These are phyloP conservation scores for Mycosphaerella arachidis DNA, from an alignment of 2,329 filamentous ascomycete species.

Conservation along the genomic window DNA sequence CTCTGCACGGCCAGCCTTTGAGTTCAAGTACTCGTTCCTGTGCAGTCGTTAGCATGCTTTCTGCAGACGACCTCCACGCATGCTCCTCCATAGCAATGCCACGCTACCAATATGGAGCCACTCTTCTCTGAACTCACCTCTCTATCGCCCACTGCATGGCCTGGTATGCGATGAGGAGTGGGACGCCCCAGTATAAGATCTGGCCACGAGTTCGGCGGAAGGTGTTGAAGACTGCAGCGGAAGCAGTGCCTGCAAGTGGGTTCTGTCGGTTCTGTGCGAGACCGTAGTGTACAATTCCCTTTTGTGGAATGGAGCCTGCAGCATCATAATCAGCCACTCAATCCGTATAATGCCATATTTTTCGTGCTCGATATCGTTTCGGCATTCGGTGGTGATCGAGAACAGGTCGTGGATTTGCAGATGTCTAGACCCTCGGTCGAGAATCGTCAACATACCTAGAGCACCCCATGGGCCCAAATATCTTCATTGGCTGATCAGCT, in stretches of 20 bases:
- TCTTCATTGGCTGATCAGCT: slow-evolving; percentile 41
- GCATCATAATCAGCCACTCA: neutral
- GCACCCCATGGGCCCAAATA: slow-evolving; percentile 71
- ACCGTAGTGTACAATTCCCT: slow-evolving; percentile 64
- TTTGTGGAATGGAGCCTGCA: slow-evolving; percentile 50
- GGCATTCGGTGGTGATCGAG: neutral
- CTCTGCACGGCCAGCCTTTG: slow-evolving; percentile 64
- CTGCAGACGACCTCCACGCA: neutral
- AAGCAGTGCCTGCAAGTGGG: slow-evolving; percentile 69
- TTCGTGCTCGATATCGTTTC: neutral
- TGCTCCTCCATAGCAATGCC: neutral
- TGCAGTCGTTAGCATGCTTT: slow-evolving; percentile 4
- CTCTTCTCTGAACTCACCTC: slow-evolving; percentile 56
- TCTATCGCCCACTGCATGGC: slow-evolving; percentile 87
- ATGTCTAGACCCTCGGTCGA: neutral
- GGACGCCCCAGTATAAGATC: slow-evolving; percentile 82
- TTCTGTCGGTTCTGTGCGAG: slow-evolving; percentile 85
- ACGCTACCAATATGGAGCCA: no score
- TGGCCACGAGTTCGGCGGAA: slow-evolving; percentile 82
- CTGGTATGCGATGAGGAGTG: slow-evolving; percentile 73
- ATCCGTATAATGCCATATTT: neutral
- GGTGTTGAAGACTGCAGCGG: slow-evolving; percentile 91
- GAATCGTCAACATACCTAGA: slow-evolving; percentile 56
- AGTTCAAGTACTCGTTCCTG: slow-evolving; percentile 79
- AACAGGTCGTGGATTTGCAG: neutral